Evolutionary conservation across 2,329 filamentous ascomycete genomes (phyloP), one percentile per base, ranked within the genome.

Genomic region (Chrysosporium keratinophilum): DNA sequence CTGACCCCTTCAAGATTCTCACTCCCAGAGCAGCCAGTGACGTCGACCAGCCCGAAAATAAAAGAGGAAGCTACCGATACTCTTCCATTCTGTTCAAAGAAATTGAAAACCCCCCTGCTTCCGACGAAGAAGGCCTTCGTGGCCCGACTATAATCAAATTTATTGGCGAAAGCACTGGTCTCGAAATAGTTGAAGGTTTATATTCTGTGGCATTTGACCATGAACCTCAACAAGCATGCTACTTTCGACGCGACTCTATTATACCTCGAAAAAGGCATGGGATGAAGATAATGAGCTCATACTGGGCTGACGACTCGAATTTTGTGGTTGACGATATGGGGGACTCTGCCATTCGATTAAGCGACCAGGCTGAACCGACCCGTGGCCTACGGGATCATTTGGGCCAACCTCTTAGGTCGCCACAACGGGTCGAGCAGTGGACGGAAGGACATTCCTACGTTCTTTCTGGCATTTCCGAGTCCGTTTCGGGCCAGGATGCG

Each of bases 241-340:
- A 45, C 40, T 47, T 45, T 20, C 46, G 17, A 12, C n/a, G 19
- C 35, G 31, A 40, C 19, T 49, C 50, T 6, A 51, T 47, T 20
- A 17, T 41, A 1, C 50, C 40, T 19, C 15, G 4, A 42, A 28
- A 35, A 49, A 52, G 34, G 2, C 41, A 20, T 11, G n/a, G 9
- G 9, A 42, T 39, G 48, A 55, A 46, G 56, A 47, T 51, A 4
- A 14, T 41, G 47, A 47, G 46, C 49, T n/a, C 37, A 37, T 33
- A 43, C 23, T 39, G 39, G 42, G 35, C 55, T 44, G 56, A 54
- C 19, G 53, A 59, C 12, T 59, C 62, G 45, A 59, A 68, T 47
- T 71, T 71, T 48, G 55, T 71, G n/a, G 66, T 71, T 17, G 64
- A 71, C 56, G 69, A 71, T 54, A 64, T 59, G 64, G 64, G 69